Evolutionary conservation across 495 filamentous ascomycete genomes (phyloP), one percentile per base, ranked within the genome.

Genomic region (Penicillium odoratum): DNA sequence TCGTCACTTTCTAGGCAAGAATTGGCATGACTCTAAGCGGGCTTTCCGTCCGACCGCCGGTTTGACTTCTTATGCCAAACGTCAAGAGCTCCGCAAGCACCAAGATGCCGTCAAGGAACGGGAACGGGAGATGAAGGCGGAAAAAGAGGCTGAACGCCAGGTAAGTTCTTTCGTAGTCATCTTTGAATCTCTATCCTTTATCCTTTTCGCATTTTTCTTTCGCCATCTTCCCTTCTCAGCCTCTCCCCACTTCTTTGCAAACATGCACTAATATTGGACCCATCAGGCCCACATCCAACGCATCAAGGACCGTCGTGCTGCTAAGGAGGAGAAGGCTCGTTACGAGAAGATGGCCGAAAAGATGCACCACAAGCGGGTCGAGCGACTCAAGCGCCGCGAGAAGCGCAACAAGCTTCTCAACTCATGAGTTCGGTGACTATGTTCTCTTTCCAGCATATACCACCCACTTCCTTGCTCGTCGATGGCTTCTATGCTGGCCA

Each of bases 381-480:
- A 98, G 75, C 83, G 94, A 59, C 66, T 96, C 72, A 96, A 90
- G 86, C 82, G 92, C 69, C 86, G 91, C 70, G 94, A 98, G 81
- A 98, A 97, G 85, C 85, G 94, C 71, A 99, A 98, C 74, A 98
- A 97, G 78, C 75, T 95, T 65, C 73, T 98, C 64, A 97, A 93
- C 73, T 95, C 91, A 18, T 55, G 33, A 30, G 33, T 28, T 30
- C 21, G 8, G 28, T 47, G 45, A 25, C 15, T 49, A 13, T 33
- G 28, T 30, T 38, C 9, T 31, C 30, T 38, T 25, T 28, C 28
- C n/a, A 31, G 29, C 53, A 61, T 60, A 57, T 55, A 55, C 45
- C 55, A 50, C 29, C 43, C 29, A 33, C 31, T 31, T 16, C 47
- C 9, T 18, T 33, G 5, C 43, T 25, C 43, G 2, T 40, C 38